Base-by-base conservation (phyloP, 345 rosid genomes). In the Salix brachista region DNA sequence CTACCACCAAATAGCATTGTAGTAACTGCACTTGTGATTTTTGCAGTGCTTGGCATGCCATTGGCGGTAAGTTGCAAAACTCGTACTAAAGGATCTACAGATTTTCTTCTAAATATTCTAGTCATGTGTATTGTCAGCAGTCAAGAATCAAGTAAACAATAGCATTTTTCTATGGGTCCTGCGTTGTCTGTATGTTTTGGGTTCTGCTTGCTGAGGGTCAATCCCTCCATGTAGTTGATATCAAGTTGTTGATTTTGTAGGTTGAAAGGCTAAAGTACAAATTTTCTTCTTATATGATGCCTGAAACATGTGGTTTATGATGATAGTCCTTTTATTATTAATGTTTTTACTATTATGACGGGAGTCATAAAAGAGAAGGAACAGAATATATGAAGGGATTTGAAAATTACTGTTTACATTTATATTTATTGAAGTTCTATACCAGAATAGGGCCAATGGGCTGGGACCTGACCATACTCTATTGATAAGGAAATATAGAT, bases 1-100 rank as follows among this genome's bases (percentile, higher is more conserved):
- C 80, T 74, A 61, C 99, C 98, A 52, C 96, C 97, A 77, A 64
- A 65, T 82, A 86, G 97, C 81, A 85, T 92, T 81, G 86, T 96
- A 44, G 50, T 89, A 71, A 88, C 94, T 75, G 92, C 99, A 26
- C 30, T 92, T 1, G 54, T 81, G 60, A 85, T 90, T 69, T 92
- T 96, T 83, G 71, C 99, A 13, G 60, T 93, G 80, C 92, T 96
- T 39, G 98, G 97, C 73, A 79, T 78, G 83, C 99, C 99, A n/a
- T 81, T 96, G 87, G 91, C 99, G 6, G 99, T 93, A 86, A 92
- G 96, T 84, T 80, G 75, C 80, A 80, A 26, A 46, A 16, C 46
- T 54, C 75, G 46, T 54, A 60, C 44, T 67, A 39, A 25, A 77
- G 61, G 32, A 25, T 58, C 25, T 71, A 11, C 58, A 58, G 12